These are phyloP conservation scores for Elsinoe necatrix DNA, from an alignment of 2,329 filamentous ascomycete genomes.

Conservation along the genomic window DNA sequence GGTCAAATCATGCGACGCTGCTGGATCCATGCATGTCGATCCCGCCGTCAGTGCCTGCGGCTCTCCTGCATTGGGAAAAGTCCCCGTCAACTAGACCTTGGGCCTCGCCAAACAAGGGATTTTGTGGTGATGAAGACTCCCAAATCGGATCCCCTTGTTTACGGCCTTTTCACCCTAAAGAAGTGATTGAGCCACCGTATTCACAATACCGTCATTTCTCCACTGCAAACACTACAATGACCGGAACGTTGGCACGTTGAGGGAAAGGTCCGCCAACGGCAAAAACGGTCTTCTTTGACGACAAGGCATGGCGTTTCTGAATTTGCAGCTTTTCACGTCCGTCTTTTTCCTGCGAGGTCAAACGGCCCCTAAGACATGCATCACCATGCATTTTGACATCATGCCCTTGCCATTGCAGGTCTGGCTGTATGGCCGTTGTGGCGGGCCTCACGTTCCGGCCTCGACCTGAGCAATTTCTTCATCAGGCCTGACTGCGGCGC, in stretches of 20 bases:
- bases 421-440: background rate
- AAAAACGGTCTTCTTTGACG: conserved; percentile 3
- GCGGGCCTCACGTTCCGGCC: background rate
- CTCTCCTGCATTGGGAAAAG: conserved; percentile 3
- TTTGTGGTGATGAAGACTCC: conserved; percentile 9
- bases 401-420: background rate
- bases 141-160: conserved; percentile 4
- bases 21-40: background rate
- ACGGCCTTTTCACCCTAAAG: background rate
- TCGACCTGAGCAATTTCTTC: background rate
- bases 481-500: background rate
- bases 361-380: conserved; percentile 13
- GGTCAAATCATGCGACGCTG: background rate
- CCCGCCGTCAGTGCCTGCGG: background rate
- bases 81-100: background rate
- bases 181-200: background rate
- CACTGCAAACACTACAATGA: background rate
- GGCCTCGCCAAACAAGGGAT: background rate
- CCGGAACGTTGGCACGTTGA: conserved; percentile 3
- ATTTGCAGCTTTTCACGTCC: background rate
- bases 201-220: background rate
- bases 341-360: background rate
- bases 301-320: conserved; percentile 4
- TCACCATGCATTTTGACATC: background rate
- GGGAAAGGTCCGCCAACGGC: conserved; percentile 3